Evolutionary conservation across 2,329 filamentous ascomycete genomes (phyloP).

Genomic region (Trichoderma asperellum): DNA sequence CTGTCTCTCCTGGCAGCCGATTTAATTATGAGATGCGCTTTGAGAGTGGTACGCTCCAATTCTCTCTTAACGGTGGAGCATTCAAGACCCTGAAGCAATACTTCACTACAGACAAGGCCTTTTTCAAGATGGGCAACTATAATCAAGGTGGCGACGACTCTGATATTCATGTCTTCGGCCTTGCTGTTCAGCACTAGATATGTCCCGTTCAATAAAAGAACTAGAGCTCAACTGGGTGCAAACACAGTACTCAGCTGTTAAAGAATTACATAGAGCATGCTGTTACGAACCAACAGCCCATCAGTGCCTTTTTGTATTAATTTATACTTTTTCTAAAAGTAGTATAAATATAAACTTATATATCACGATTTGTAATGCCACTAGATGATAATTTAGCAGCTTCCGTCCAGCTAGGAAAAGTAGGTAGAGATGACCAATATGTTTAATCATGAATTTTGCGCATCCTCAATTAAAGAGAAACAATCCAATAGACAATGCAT

Average conservation of each 20-base stretch:
- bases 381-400: too few relatives aligned
- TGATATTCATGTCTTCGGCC: not conserved
- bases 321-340: too few relatives aligned
- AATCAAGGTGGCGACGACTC: not conserved
- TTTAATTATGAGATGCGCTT: not conserved
- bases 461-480: too few relatives aligned
- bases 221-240: not conserved
- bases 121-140: not conserved
- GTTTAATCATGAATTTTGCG: too few relatives aligned
- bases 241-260: too few relatives aligned
- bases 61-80: not conserved
- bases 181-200: not conserved
- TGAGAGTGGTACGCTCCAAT: not conserved
- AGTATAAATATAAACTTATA: not conserved
- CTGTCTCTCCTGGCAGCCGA: conserved; percentile 5
- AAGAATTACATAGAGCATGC: too few relatives aligned
- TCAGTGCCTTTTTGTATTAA: too few relatives aligned
- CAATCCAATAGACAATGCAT: too few relatives aligned
- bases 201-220: not conserved
- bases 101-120: not conserved
- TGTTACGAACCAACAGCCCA: too few relatives aligned
- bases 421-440: too few relatives aligned
- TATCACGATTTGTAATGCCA: too few relatives aligned
- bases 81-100: not conserved
- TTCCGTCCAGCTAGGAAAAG: too few relatives aligned